A percentile compares a stretch with the other conserved stretches of the same genome.
phyloP scores from a whole-genome alignment of 192 early-diverging fungal species.

The Phlyctochytrium arcticum region DNA sequence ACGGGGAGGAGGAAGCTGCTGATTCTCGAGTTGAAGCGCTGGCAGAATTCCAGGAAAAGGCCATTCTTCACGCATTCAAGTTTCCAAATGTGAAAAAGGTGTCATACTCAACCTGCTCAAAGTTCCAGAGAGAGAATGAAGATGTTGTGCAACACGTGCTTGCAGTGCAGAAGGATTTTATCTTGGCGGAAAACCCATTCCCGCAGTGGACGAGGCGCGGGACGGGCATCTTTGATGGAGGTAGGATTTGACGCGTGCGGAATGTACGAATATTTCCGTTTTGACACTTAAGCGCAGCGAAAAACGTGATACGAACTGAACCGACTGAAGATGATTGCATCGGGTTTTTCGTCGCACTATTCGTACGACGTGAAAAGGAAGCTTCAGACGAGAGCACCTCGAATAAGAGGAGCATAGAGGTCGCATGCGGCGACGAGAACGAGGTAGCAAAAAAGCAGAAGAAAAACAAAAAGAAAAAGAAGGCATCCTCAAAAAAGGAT shows the following conservation, averaged over 20 bases:
- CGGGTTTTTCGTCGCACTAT: constrained; percentile 97
- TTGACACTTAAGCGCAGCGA: constrained; percentile 41
- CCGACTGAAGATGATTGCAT: constrained; percentile 82
- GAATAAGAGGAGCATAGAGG: neutral
- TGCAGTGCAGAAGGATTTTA: constrained; percentile 49
- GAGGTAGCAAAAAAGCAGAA: neutral
- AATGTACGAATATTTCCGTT: neutral
- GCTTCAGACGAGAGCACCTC: too few species aligned
- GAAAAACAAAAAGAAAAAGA: neutral
- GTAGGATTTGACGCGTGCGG: neutral
- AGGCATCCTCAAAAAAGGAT: too few species aligned
- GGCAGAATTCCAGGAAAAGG: constrained; percentile 80
- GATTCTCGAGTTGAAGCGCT: constrained; percentile 59
- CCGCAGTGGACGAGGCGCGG: constrained; percentile 81
- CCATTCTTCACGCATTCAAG: constrained; percentile 73
- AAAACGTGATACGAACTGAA: constrained; percentile 66
- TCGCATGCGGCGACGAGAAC: neutral
- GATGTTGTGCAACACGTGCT: constrained; percentile 79
- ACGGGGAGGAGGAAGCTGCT: neutral
- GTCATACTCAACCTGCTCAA: constrained; percentile 96
- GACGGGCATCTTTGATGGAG: constrained; percentile 38
- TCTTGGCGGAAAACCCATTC: constrained; percentile 57
- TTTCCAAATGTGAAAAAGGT: constrained; percentile 80
- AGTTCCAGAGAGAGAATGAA: constrained; percentile 90
- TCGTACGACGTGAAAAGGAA: too few species aligned